Evolutionary conservation across 1,284 basidiomycete genomes (phyloP), one percentile per base, ranked within the genome.

Genomic region (Trichosporon sp.): DNA sequence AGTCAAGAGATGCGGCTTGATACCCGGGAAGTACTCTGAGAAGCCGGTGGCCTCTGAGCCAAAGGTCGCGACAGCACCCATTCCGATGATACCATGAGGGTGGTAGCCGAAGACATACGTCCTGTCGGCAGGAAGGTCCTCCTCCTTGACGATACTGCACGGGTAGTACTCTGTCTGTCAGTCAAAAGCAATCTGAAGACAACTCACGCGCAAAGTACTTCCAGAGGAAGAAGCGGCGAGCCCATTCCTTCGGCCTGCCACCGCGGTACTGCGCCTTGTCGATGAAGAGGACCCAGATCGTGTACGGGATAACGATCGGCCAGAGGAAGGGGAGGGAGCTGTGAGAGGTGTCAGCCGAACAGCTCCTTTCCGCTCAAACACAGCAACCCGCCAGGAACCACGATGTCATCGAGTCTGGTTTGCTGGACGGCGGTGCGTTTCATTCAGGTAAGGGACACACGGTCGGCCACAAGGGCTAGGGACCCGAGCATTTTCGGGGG

Each of bases 61-160:
- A 77, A 99, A 98, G 37, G 94, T 97, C 32, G 91, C 92, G 48
- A 98, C 88, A 1, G 96, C 95, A 64, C 61, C 51, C 93, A 96
- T 95, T 77, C 94, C 93, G 81, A 96, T 96, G 78, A 96, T 95
- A 37, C 94, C 95, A 83, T 98, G 95, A 16, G 95, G 95, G 84
- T 98, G 95, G 84, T 97, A 97, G 16, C 94, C 97, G 85, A 99
- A 99, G 26, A 99, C 88, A 85, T 99, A 99, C 35, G 92, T 91
- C 72, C 94, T 86, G 82, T 97, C 93, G 12, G 94, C 86, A 1
- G 96, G 94, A 46, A 99, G 88, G 75, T 98, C 93, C 73, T 89
- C 90, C 85, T 92, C 92, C 92, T 80, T 79, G 64, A 82, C 80
- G 69, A 79, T 79, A 72, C 79, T 73, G 74, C 72, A 91, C 77